Evolutionary conservation across 352 stramenopile species (phyloP).

Genomic region (Globisporangium spinosum): DNA sequence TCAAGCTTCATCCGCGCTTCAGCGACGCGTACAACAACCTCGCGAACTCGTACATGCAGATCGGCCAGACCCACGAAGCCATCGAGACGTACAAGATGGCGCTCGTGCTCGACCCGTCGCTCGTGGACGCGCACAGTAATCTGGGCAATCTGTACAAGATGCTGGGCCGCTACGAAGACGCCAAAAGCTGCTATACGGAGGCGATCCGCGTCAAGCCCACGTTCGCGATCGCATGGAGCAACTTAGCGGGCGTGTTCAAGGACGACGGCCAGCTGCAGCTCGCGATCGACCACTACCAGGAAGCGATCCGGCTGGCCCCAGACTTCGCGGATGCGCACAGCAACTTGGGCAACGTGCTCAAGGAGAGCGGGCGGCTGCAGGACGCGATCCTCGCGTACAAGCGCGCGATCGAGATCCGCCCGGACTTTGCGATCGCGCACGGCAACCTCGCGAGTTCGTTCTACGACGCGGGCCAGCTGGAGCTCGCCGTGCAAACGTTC

Average conservation of each 20-base stretch:
- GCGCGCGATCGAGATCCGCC: conserved; percentile 74
- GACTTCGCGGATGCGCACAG: conserved; percentile 86
- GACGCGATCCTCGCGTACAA: conserved; percentile 88
- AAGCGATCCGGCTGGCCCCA: conserved; percentile 77
- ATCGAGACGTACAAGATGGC: conserved; percentile 95
- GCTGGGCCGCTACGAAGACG: conserved; percentile 79
- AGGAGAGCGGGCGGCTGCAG: conserved; percentile 61
- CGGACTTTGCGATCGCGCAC: conserved; percentile 90
- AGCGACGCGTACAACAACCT: conserved; percentile 92
- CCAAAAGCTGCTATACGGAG: conserved; percentile 88
- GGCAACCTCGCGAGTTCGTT: conserved; percentile 91
- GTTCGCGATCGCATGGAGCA: conserved; percentile 92
- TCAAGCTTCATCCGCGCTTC: conserved; percentile 91
- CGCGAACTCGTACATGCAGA: conserved; percentile 89
- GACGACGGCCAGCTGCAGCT: conserved; percentile 81
- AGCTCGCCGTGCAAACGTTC: conserved; percentile 85
- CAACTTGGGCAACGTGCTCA: conserved; percentile 84
- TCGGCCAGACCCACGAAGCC: conserved; percentile 85
- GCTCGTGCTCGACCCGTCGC: conserved; percentile 78
- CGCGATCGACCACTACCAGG: conserved; percentile 84
- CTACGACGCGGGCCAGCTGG: conserved; percentile 84
- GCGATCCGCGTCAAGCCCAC: conserved; percentile 86
- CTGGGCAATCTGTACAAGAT: conserved; percentile 93
- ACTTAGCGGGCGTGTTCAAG: conserved; percentile 89
- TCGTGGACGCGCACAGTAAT: conserved; percentile 93